A percentile compares a stretch with the other conserved stretches of the same genome.
These are phyloP conservation scores for Fraxinus floribunda DNA, from an alignment of 305 asterid genomes.

Conservation along the genomic window DNA sequence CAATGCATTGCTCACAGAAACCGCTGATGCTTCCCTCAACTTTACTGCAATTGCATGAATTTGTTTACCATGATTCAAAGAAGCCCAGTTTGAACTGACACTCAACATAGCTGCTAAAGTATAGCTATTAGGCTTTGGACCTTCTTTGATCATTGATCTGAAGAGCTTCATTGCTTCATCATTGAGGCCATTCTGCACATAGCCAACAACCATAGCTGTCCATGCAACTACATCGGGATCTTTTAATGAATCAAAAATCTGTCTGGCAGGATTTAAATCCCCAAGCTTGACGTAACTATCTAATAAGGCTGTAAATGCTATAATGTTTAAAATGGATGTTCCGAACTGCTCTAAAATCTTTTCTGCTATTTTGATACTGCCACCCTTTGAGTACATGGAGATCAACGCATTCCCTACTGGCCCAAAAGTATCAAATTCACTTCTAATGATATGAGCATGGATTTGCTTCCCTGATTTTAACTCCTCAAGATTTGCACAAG, in stretches of 20 bases:
- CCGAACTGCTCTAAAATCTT: slow-evolving; percentile 42
- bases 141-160: slow-evolving; percentile 57
- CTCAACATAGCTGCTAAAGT: slow-evolving; percentile 77
- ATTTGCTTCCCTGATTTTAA: slow-evolving; percentile 61
- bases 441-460: slow-evolving; percentile 61
- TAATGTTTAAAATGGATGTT: slow-evolving; percentile 40
- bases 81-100: slow-evolving; percentile 68
- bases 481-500: slow-evolving; percentile 64
- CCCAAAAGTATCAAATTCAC: slow-evolving; percentile 45
- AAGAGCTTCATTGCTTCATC: slow-evolving; percentile 67
- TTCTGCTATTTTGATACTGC: slow-evolving; percentile 55
- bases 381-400: slow-evolving; percentile 77
- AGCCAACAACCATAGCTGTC: slow-evolving; percentile 92
- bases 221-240: slow-evolving; percentile 81
- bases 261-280: slow-evolving; percentile 68
- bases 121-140: slow-evolving; percentile 65
- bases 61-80: slow-evolving; percentile 70
- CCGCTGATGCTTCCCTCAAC: slow-evolving; percentile 47
- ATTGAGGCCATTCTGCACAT: slow-evolving; percentile 54
- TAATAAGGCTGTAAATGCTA: slow-evolving; percentile 74
- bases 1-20: slow-evolving; percentile 71
- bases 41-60: slow-evolving; percentile 66
- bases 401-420: slow-evolving; percentile 69
- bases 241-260: slow-evolving; percentile 59
- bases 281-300: slow-evolving; percentile 81